phyloP scores from a whole-genome alignment of 1,284 basidiomycete genomes.

The Paramarasmius palmivorus region DNA sequence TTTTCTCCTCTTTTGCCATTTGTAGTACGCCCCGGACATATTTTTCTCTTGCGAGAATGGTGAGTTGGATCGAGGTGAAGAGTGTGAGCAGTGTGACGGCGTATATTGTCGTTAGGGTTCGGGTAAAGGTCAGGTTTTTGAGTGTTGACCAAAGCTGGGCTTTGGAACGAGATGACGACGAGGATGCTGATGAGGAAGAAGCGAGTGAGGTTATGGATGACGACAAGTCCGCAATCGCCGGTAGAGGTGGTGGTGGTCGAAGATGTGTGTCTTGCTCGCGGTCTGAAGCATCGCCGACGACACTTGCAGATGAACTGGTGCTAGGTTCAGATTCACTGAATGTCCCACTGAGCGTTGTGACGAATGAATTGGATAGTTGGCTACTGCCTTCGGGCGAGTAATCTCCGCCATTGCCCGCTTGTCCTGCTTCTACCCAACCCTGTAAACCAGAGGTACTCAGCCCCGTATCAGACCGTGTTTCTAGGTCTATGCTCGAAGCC shows the following conservation, averaged over 20 bases:
- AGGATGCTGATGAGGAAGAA: constrained; percentile 10
- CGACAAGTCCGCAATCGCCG: constrained; percentile 23
- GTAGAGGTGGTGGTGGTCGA: constrained; percentile 28
- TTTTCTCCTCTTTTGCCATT: constrained; percentile 60
- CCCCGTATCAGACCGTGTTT: constrained; percentile 23
- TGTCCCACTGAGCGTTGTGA: constrained; percentile 35
- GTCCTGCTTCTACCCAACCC: constrained; percentile 52
- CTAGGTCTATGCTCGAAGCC: constrained; percentile 45
- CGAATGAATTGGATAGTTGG: constrained; percentile 39
- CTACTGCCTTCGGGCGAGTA: constrained; percentile 18
- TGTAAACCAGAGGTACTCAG: constrained; percentile 30
- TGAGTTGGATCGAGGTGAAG: constrained; percentile 82
- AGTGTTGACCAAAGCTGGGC: constrained; percentile 83
- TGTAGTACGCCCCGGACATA: constrained; percentile 76
- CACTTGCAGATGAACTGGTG: constrained; percentile 17
- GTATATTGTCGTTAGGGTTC: constrained; percentile 85
- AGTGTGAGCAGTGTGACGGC: constrained; percentile 79
- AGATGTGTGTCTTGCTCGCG: constrained; percentile 23
- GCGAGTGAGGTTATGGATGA: background rate
- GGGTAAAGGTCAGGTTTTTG: constrained; percentile 81
- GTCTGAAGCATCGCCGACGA: constrained; percentile 25
- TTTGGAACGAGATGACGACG: constrained; percentile 42
- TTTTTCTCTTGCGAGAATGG: constrained; percentile 78
- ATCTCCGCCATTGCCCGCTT: constrained; percentile 25
- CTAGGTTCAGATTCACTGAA: constrained; percentile 24